A percentile compares a stretch with the other conserved stretches of the same genome.
phyloP scores from a whole-genome alignment of 148 eudicot species.

The Amaranthus hypochondriacus region DNA sequence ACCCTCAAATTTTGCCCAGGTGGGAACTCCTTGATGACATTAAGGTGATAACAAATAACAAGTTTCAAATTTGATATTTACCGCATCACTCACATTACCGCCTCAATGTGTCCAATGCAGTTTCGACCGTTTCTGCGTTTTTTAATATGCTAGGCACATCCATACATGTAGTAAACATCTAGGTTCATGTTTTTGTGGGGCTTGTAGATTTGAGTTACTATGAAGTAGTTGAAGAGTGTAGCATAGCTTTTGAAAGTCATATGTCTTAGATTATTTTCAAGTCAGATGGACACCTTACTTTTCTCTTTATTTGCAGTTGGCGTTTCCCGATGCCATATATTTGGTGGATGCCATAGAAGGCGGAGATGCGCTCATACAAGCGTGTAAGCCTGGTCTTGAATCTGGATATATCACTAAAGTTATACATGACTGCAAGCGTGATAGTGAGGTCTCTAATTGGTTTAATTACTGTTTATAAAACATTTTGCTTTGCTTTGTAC shows the following conservation, averaged over 20 bases:
- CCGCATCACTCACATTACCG: too few relatives aligned
- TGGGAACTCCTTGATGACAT: too few relatives aligned
- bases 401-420: slow-evolving; percentile 86
- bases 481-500: slow-evolving; percentile 3
- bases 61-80: too few relatives aligned
- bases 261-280: background rate
- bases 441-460: slow-evolving; percentile 75
- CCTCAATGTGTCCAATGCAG: too few relatives aligned
- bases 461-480: background rate
- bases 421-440: slow-evolving; percentile 97
- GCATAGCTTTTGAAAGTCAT: background rate
- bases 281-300: background rate
- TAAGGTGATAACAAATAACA: too few relatives aligned
- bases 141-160: background rate
- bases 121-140: background rate
- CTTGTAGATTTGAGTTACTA: background rate
- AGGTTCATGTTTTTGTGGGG: background rate
- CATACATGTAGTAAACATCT: background rate
- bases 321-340: slow-evolving; percentile 89
- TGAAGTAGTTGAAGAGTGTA: background rate
- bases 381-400: slow-evolving; percentile 97
- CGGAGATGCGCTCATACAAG: slow-evolving; percentile 64
- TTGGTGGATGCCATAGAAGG: slow-evolving; percentile 88
- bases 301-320: slow-evolving; percentile 54
- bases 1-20: too few relatives aligned